Evolutionary conservation across 148 eudicot genomes (phyloP).

Genomic region (Gaultheria prostrata): DNA sequence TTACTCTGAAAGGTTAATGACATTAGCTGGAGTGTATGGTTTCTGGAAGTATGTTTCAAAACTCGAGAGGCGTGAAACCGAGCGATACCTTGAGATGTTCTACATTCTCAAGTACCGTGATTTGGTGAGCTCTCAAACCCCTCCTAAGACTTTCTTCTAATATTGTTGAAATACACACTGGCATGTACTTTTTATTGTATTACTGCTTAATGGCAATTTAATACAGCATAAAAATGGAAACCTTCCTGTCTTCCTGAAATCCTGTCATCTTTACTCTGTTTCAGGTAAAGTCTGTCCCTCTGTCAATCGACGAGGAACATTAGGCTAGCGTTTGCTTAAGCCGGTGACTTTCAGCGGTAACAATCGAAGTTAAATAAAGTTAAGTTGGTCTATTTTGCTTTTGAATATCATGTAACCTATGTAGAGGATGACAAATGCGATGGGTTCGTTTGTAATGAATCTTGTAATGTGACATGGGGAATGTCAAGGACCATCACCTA

Average conservation of each 20-base stretch:
- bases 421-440: not conserved
- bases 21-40: constrained; percentile 94
- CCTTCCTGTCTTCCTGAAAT: not conserved
- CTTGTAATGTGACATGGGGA: not conserved
- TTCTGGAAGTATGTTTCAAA: constrained; percentile 97
- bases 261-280: not conserved
- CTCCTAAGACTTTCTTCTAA: not conserved
- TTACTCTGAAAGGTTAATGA: constrained; percentile 94
- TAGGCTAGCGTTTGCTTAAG: not conserved
- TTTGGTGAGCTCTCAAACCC: constrained; percentile 50
- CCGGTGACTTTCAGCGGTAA: not conserved
- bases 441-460: not conserved
- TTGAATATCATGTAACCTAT: not conserved
- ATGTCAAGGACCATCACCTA: not conserved
- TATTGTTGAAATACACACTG: not conserved
- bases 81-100: constrained; percentile 96
- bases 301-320: constrained; percentile 50
- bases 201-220: no score
- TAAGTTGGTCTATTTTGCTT: not conserved
- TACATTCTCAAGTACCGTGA: constrained; percentile 89
- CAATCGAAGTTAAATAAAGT: not conserved
- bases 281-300: constrained; percentile 76
- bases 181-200: not conserved
- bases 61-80: constrained; percentile 89
- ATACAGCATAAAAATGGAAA: not conserved